Percentiles rank a stretch among this genome's conserved stretches.
phyloP scores from a whole-genome alignment of 345 rosid species.

The Sisymbrium altissimum region DNA sequence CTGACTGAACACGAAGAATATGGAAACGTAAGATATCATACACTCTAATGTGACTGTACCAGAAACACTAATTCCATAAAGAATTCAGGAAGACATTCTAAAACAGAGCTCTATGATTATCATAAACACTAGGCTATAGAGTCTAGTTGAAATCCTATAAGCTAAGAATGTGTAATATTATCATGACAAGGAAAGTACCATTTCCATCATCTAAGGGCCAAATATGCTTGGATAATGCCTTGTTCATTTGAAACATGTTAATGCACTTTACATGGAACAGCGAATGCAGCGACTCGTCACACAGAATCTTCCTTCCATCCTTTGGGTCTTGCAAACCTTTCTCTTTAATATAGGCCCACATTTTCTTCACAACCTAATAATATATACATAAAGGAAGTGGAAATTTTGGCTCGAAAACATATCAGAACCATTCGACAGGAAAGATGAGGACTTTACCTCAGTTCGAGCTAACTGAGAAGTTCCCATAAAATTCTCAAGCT shows the following conservation, averaged over 20 bases:
- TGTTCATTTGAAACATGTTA: slow-evolving; percentile 88
- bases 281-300: slow-evolving; percentile 50
- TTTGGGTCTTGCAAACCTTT: slow-evolving; percentile 77
- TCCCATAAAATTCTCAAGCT: slow-evolving; percentile 64
- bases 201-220: slow-evolving; percentile 59
- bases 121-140: background rate
- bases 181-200: slow-evolving; percentile 16
- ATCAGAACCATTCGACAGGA: background rate
- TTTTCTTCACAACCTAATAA: slow-evolving; percentile 68
- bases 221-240: slow-evolving; percentile 77
- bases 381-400: background rate
- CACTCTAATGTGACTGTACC: background rate
- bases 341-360: slow-evolving; percentile 75
- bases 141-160: background rate
- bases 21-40: background rate
- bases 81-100: background rate
- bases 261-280: slow-evolving; percentile 64
- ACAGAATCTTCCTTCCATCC: slow-evolving; percentile 56
- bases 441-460: slow-evolving; percentile 42
- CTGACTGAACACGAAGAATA: background rate
- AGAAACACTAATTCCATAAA: background rate
- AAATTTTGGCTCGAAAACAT: background rate
- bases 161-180: background rate
- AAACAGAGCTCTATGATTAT: slow-evolving; percentile 5
- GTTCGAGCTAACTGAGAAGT: slow-evolving; percentile 66